Conservation (phyloP, 495 filamentous ascomycete genomes). For the Astrothelium subdiscretum region DNA sequence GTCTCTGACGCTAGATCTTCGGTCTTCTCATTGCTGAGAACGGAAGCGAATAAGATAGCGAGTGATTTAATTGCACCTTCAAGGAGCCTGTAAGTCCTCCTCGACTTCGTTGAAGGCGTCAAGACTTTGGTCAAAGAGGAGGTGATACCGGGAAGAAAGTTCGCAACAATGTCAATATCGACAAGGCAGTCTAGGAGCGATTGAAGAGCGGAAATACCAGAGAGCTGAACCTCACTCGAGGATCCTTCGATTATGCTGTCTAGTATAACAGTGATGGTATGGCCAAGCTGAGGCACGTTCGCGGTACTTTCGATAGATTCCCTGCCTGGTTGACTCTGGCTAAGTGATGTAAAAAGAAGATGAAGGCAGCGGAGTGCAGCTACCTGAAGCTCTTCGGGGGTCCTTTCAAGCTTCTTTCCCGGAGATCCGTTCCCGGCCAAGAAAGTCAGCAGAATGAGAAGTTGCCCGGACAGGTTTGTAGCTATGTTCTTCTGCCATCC, state of each 20-base stretch:
- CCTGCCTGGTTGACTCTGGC: slow-evolving; percentile 21
- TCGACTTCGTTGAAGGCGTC: slow-evolving; percentile 51
- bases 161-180: slow-evolving; percentile 61
- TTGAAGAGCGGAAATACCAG: slow-evolving; percentile 54
- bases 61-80: slow-evolving; percentile 49
- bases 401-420: slow-evolving; percentile 15
- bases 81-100: slow-evolving; percentile 54
- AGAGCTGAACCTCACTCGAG: slow-evolving; percentile 51
- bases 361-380: slow-evolving; percentile 45
- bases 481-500: slow-evolving; percentile 65
- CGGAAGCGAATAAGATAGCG: slow-evolving; percentile 43
- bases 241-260: slow-evolving; percentile 52
- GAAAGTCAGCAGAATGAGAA: slow-evolving; percentile 75
- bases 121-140: slow-evolving; percentile 69
- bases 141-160: slow-evolving; percentile 79
- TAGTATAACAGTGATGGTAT: slow-evolving; percentile 68
- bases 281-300: slow-evolving; percentile 72
- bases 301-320: slow-evolving; percentile 38
- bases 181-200: slow-evolving; percentile 49
- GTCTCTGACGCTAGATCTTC: slow-evolving; percentile 25
- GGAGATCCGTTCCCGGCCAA: slow-evolving; percentile 53
- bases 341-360: slow-evolving; percentile 36
- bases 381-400: slow-evolving; percentile 28
- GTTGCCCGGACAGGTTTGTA: slow-evolving; percentile 62
- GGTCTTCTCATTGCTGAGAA: slow-evolving; percentile 51